Evolutionary conservation across 148 eudicot genomes (phyloP).

Genomic region (Dysphania ambrosioides): DNA sequence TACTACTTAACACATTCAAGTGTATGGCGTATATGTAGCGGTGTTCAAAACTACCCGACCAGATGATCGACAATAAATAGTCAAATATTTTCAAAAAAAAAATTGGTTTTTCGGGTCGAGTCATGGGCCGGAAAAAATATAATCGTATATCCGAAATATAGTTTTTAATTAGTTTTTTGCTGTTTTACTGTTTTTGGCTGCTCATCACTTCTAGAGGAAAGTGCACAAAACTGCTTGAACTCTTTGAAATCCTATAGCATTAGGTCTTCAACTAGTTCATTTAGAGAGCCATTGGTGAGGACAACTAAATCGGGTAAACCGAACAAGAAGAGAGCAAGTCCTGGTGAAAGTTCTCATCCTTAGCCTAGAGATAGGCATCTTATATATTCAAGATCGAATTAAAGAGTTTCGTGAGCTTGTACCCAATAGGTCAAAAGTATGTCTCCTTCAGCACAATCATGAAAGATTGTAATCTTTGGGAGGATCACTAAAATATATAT

Average conservation of each 20-base stretch:
- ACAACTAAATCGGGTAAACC: slow-evolving; percentile 43
- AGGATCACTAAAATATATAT: background rate
- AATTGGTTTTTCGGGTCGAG: too few relatives aligned
- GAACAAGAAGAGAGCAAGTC: slow-evolving; percentile 70
- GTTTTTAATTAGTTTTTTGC: too few relatives aligned
- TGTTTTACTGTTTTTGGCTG: too few relatives aligned
- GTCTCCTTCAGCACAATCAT: background rate
- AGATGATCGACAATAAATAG: too few relatives aligned
- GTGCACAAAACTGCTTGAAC: slow-evolving; percentile 42
- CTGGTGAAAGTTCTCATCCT: slow-evolving; percentile 80
- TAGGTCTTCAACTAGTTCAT: slow-evolving; percentile 46
- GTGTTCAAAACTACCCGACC: too few relatives aligned
- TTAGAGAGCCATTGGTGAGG: slow-evolving; percentile 47
- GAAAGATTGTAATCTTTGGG: background rate
- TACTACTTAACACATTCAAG: too few relatives aligned
- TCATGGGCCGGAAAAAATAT: too few relatives aligned
- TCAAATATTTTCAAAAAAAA: too few relatives aligned
- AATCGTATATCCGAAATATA: too few relatives aligned
- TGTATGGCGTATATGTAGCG: too few relatives aligned
- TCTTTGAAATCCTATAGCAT: slow-evolving; percentile 47
- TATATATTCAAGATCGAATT: slow-evolving; percentile 91
- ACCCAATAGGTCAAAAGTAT: slow-evolving; percentile 90
- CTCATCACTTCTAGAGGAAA: slow-evolving; percentile 46
- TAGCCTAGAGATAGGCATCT: slow-evolving; percentile 95
- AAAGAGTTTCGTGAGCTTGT: slow-evolving; percentile 83